Evolutionary conservation across 2,329 filamentous ascomycete genomes (phyloP), one percentile per base, ranked within the genome.

Genomic region (Chrysoporthe puriensis): DNA sequence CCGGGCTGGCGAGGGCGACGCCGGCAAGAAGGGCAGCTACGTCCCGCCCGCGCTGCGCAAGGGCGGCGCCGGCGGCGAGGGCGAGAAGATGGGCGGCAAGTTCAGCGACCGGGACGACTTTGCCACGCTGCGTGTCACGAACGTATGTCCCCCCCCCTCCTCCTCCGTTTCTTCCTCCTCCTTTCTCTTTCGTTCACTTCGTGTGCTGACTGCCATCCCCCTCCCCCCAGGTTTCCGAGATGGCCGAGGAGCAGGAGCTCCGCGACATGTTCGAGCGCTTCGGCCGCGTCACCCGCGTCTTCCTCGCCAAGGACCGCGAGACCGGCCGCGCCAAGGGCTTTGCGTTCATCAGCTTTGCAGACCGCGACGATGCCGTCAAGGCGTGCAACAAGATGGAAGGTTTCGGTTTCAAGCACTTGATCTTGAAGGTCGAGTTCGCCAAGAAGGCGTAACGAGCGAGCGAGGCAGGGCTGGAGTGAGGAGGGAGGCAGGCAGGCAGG

Each of bases 361-460:
- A 99, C 80, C 86, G 96, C 74, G 81, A 85, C 73, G 96, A 99
- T 80, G 96, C 96, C 73, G 92, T 92, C 74, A 92, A 91, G 84
- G 96, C 96, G 52, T 97, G 93, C 83, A 91, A 91, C 83, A 97
- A 97, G 88, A 95, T 99, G 93, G 96, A 99, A 82, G 96, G 96
- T 76, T 97, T 86, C 74, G 92, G 92, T 82, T 95, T 93, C 84
- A 91, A 92, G 80, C 92, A 96, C 83, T 85, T 96, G 75, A 96
- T 96, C 79, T 82, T 96, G 76, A 87, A 91, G 78, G 92, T 96
- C 73, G 92, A 96, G 83, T 96, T 96, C 81, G 92, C 92, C 73
- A 96, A 95, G 85, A 90, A 90, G 83, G 85, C 87, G 82, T 79
- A 70, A 58, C 40, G 43, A 36, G 42, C 50, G 26, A 62, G 18